These are phyloP conservation scores for Crithidia thermophila DNA, from an alignment of 208 protist species.

Conservation along the genomic window DNA sequence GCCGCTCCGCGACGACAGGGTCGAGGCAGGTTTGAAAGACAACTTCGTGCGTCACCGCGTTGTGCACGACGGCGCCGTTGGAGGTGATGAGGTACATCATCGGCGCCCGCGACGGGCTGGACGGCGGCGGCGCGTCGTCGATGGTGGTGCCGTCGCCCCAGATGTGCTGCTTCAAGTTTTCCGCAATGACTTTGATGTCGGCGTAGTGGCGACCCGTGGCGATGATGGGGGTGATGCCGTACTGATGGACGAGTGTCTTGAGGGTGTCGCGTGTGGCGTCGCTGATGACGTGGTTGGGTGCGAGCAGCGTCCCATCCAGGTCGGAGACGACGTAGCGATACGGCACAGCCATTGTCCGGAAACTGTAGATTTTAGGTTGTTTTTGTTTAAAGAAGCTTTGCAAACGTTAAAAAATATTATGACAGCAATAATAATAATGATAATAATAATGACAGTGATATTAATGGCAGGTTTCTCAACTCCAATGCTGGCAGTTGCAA, in stretches of 20 bases:
- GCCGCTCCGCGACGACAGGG: constrained; percentile 33
- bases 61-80: constrained; percentile 64
- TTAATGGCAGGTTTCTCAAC: no score
- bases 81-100: constrained; percentile 54
- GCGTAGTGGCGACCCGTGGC: constrained; percentile 55
- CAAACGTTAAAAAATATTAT: no score
- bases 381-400: background rate
- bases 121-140: no score
- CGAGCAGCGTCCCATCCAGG: constrained; percentile 66
- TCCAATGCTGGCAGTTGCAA: no score
- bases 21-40: constrained; percentile 33
- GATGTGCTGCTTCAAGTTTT: constrained; percentile 46
- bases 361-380: no score
- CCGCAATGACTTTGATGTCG: constrained; percentile 40
- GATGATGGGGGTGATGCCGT: constrained; percentile 42
- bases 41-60: constrained; percentile 39
- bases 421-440: no score
- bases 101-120: constrained; percentile 2
- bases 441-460: no score
- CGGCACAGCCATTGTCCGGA: constrained; percentile 1
- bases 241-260: constrained; percentile 33
- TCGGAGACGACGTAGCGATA: constrained; percentile 54
- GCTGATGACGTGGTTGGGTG: constrained; percentile 39
- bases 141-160: constrained; percentile 20
- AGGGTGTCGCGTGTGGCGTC: constrained; percentile 52